Evolutionary conservation across 495 filamentous ascomycete species (phyloP).

Genomic region (Penicillium macrosclerotiorum): DNA sequence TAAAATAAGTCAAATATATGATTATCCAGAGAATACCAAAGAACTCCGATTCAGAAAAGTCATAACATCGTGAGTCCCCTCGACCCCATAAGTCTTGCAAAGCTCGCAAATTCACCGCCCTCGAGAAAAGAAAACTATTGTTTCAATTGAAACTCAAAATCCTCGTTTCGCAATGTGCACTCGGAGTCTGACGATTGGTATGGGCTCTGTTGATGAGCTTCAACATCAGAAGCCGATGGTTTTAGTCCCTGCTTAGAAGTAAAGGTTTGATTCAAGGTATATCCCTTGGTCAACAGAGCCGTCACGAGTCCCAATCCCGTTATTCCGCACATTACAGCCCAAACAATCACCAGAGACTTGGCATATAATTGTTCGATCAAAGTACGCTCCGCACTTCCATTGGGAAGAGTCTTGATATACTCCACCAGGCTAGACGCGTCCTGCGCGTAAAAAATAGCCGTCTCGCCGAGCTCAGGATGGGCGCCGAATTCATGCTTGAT

Average conservation of each 20-base stretch:
- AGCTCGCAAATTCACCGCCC: no score
- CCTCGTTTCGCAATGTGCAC: no score
- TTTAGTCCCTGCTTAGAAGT: conserved; percentile 5
- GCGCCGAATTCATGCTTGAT: conserved; percentile 8
- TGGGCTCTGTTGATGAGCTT: neutral
- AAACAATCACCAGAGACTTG: conserved; percentile 6
- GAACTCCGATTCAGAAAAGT: no score
- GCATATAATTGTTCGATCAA: conserved; percentile 8
- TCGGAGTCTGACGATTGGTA: no score
- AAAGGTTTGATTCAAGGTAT: conserved; percentile 7
- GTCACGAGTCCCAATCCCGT: conserved; percentile 4
- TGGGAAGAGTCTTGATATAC: conserved; percentile 26
- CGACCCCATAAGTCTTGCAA: no score
- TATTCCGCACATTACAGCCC: conserved; percentile 15
- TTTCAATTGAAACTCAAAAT: no score
- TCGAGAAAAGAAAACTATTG: no score
- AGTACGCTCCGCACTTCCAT: neutral
- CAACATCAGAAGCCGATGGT: neutral
- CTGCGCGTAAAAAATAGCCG: conserved; percentile 1
- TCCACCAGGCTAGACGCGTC: conserved; percentile 26
- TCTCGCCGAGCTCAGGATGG: conserved; percentile 3
- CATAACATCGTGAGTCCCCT: no score
- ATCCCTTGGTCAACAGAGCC: conserved; percentile 7
- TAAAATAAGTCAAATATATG: no score
- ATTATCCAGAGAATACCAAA: no score